Evolutionary conservation across 179 eudicot genomes (phyloP), one percentile per base, ranked within the genome.

Genomic region (Spergularia azorica): DNA sequence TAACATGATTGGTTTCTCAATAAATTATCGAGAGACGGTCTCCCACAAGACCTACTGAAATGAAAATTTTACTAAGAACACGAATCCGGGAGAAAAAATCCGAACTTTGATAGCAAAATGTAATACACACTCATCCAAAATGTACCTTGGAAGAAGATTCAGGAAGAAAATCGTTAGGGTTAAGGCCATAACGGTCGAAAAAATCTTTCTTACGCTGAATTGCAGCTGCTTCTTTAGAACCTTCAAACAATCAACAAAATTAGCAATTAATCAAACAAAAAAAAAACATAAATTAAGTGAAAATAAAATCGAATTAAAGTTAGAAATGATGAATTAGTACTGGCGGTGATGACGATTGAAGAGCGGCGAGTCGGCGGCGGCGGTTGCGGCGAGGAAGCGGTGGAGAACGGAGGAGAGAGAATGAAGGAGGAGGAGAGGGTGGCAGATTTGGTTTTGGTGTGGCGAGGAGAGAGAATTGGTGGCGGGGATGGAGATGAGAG

Each of bases 81-180:
- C 8, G 8, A 5, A 4, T 43, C 3, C 5, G 8, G 2, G 32
- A 1, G 32, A 26, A 26, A 26, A 0, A 26, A 26, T 26, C 32
- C 32, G 32, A 43, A 43, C 8, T 43, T 43, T 43, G 8, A 9
- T 5, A 59, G 63, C 1, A 17, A 15, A 48, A 46, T 9, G 26
- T 9, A 26, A 17, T 14, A 2, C 16, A 52, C 0, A 12, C 6
- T 9, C 15, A 71, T 43, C 48, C 0, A 21, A 41, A 12, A 11
- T 39, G 15, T 55, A 90, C 97, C 96, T 88, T 90, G 10, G 79
- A 77, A 65, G 93, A 71, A 51, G 92, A 83, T 73, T 90, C 84
- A 2, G 88, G 75, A 11, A 88, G 76, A 82, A 73, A 88, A 13
- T 91, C 94, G 36, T 87, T 84, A 32, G 94, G 94, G 70, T 93